Evolutionary conservation across 2,329 filamentous ascomycete genomes (phyloP).

Genomic region (Orbilia quercus): DNA sequence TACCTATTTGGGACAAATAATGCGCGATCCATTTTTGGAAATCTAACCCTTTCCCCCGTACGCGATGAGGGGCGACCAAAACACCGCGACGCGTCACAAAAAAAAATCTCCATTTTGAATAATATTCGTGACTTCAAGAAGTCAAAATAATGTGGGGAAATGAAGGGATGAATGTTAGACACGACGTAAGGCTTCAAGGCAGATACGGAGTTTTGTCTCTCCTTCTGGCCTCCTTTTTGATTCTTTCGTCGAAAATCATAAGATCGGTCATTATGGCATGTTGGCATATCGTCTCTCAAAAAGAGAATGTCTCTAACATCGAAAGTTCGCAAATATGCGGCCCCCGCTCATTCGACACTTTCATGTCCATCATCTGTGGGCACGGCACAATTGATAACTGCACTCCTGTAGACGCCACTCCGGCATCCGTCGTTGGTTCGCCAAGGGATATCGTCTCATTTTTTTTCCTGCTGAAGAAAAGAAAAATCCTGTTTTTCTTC

Average conservation of each 20-base stretch:
- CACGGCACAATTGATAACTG: too few relatives aligned
- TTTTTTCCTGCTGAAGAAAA: neutral
- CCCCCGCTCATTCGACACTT: neutral
- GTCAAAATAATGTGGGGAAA: neutral
- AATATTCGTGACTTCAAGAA: neutral
- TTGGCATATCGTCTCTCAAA: too few relatives aligned
- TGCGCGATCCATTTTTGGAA: conserved; percentile 24
- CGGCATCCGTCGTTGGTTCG: too few relatives aligned
- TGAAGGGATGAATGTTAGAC: neutral
- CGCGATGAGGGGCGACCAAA: conserved; percentile 33
- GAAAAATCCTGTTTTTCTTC: neutral
- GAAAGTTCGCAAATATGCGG: conserved; percentile 4
- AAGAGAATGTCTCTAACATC: neutral
- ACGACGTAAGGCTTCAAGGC: neutral
- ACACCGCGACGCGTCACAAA: neutral
- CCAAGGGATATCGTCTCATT: too few relatives aligned
- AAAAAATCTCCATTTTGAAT: neutral
- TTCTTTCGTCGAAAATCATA: neutral
- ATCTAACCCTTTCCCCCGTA: conserved; percentile 2
- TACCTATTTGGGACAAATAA: conserved; percentile 30
- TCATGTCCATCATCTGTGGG: neutral
- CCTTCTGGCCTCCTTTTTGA: too few relatives aligned
- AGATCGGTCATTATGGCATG: neutral
- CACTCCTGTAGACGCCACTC: too few relatives aligned
- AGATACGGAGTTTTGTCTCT: neutral